A percentile compares a stretch with the other conserved stretches of the same genome.
These are phyloP conservation scores for Sarcodon aspratus DNA, from an alignment of 768 basidiomycete species.

Conservation along the genomic window DNA sequence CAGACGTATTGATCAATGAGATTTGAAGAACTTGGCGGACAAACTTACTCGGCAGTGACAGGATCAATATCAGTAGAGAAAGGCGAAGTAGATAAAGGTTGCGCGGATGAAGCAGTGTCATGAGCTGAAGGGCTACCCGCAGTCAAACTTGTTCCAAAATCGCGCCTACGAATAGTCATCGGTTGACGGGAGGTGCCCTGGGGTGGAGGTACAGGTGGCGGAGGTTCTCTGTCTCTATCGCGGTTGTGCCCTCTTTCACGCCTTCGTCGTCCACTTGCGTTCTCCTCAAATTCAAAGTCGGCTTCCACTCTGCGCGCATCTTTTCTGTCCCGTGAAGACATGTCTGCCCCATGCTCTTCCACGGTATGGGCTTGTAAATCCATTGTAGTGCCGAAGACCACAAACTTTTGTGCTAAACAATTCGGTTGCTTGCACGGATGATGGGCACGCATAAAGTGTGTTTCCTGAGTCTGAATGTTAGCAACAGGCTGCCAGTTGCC, in stretches of 20 bases:
- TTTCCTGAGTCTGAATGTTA: conserved; percentile 33
- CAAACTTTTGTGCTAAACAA: conserved; percentile 85
- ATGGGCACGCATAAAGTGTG: conserved; percentile 67
- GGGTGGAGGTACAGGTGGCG: conserved; percentile 15
- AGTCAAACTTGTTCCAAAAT: conserved; percentile 55
- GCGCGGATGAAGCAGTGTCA: conserved; percentile 12
- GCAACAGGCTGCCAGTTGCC: background rate
- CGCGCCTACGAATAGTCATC: conserved; percentile 22
- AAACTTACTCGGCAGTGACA: conserved; percentile 39
- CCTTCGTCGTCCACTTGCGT: conserved; percentile 32
- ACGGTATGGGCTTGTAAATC: conserved; percentile 92
- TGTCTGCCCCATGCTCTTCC: conserved; percentile 66
- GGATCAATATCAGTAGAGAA: conserved; percentile 40
- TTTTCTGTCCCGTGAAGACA: conserved; percentile 58
- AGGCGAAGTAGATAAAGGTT: conserved; percentile 20
- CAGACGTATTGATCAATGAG: background rate
- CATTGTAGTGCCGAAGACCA: conserved; percentile 80
- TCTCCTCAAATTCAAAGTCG: conserved; percentile 57
- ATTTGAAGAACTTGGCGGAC: background rate
- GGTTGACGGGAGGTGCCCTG: conserved; percentile 12
- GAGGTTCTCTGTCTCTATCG: conserved; percentile 41
- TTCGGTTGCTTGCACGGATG: conserved; percentile 61
- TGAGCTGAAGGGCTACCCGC: conserved; percentile 15
- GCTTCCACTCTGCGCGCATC: conserved; percentile 59
- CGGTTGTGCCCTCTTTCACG: conserved; percentile 24